A percentile compares a stretch with the other conserved stretches of the same genome.
phyloP scores from a whole-genome alignment of 2,329 filamentous ascomycete genomes.

The Ophiostoma quercus region DNA sequence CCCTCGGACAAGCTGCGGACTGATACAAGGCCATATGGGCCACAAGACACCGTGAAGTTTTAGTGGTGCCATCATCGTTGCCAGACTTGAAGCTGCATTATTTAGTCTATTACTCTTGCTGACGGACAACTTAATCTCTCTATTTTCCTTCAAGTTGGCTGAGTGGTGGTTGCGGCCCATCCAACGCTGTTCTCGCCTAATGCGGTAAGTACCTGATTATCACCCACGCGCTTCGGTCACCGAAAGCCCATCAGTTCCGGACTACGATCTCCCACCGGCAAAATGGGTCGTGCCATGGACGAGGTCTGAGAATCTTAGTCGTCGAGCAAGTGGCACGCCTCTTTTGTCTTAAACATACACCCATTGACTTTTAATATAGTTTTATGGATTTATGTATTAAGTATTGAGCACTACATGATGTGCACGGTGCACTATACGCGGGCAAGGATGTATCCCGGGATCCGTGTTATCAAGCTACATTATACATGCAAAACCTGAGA shows the following conservation, averaged over 20 bases:
- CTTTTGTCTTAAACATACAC: not conserved
- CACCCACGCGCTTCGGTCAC: conserved; percentile 42
- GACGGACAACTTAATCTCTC: not conserved
- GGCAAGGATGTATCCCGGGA: not conserved
- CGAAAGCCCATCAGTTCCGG: conserved; percentile 39
- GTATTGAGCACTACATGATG: not conserved
- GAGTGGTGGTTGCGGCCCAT: conserved; percentile 21
- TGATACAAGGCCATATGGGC: not conserved
- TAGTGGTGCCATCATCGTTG: not conserved
- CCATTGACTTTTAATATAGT: not conserved
- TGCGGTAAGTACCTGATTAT: conserved; percentile 38
- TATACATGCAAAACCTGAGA: not conserved
- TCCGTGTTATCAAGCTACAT: not conserved
- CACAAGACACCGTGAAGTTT: not conserved
- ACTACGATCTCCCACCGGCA: conserved; percentile 33
- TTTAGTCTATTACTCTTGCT: not conserved
- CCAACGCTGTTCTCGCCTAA: conserved; percentile 29
- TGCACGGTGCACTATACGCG: not conserved
- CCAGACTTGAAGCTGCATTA: not conserved
- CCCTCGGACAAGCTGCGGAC: not conserved
- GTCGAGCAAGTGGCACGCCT: not conserved
- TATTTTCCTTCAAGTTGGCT: not conserved
- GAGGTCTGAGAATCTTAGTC: conserved; percentile 17
- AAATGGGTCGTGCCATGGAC: conserved; percentile 29
- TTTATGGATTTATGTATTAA: not conserved